phyloP scores from a whole-genome alignment of 306 rosid genomes.

The Gleditsia sinensis region DNA sequence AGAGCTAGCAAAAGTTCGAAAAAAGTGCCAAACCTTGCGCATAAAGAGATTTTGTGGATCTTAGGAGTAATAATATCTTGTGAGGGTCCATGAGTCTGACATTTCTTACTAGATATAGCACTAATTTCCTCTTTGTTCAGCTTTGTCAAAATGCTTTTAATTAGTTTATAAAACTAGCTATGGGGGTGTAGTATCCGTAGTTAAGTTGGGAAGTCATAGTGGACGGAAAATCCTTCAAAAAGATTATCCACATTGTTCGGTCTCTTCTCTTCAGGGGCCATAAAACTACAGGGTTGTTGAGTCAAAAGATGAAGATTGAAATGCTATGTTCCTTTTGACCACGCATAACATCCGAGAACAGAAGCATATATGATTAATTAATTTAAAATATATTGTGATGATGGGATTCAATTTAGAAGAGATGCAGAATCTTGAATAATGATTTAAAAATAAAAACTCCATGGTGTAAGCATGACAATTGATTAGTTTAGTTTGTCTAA shows the following conservation, averaged over 20 bases:
- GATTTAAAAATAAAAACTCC: too few species aligned
- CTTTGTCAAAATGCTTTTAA: conserved; percentile 30
- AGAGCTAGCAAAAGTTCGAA: too few species aligned
- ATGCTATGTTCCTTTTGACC: not conserved
- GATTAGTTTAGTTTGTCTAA: not conserved
- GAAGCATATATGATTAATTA: not conserved
- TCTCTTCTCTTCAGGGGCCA: not conserved
- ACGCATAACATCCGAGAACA: too few species aligned
- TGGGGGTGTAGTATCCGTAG: not conserved
- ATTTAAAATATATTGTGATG: not conserved
- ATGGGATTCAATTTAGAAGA: not conserved
- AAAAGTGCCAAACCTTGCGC: not conserved
- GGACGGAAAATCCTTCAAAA: conserved; percentile 14
- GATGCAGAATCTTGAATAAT: not conserved
- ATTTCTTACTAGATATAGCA: conserved; percentile 10
- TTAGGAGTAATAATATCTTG: not conserved
- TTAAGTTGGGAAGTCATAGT: conserved; percentile 16
- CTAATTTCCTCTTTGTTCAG: not conserved
- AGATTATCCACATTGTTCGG: not conserved
- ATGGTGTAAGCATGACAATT: too few species aligned
- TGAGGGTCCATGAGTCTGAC: conserved; percentile 20
- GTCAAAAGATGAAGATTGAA: not conserved
- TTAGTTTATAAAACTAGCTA: conserved; percentile 7
- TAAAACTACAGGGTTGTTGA: not conserved
- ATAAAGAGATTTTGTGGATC: conserved; percentile 11